phyloP scores from a whole-genome alignment of 352 stramenopile genomes.

The Phytophthora foliorum region DNA sequence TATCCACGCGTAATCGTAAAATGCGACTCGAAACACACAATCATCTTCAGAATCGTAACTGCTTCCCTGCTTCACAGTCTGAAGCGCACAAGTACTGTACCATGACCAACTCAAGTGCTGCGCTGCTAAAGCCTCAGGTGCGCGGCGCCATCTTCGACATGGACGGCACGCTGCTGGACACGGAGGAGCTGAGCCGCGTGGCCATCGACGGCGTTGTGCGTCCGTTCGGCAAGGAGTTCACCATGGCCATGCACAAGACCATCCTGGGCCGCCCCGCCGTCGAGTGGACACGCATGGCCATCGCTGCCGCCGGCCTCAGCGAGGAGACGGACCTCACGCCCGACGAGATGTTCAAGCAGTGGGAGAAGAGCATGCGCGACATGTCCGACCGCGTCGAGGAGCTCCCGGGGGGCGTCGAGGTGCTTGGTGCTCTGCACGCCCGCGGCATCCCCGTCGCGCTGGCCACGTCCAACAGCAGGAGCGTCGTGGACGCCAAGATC shows the following conservation, averaged over 20 bases:
- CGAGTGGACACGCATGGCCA: conserved; percentile 82
- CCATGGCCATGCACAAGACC: conserved; percentile 73
- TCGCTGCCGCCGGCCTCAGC: conserved; percentile 42
- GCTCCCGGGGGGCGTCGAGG: conserved; percentile 62
- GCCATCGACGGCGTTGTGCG: conserved; percentile 65
- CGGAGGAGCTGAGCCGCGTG: conserved; percentile 74
- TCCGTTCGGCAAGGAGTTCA: conserved; percentile 69
- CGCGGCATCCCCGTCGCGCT: conserved; percentile 71
- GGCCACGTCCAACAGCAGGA: conserved; percentile 75
- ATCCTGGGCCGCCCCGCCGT: conserved; percentile 74
- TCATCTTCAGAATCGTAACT: conserved; percentile 26
- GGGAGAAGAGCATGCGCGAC: conserved; percentile 65
- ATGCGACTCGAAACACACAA: conserved; percentile 7
- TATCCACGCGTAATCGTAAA: conserved; percentile 13
- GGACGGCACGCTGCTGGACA: conserved; percentile 87
- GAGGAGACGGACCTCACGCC: conserved; percentile 56
- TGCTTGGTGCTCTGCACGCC: conserved; percentile 56
- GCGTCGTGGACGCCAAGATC: conserved; percentile 74
- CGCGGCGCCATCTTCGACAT: conserved; percentile 83
- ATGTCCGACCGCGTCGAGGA: conserved; percentile 66
- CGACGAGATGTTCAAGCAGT: conserved; percentile 67
- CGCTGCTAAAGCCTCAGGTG: conserved; percentile 31
- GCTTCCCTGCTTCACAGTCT: conserved; percentile 9
- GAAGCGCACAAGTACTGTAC: background rate
- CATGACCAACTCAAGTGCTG: conserved; percentile 22